Evolutionary conservation across 768 basidiomycete species (phyloP), one percentile per base, ranked within the genome.

Genomic region (Tylopilus vinaceipallidus): DNA sequence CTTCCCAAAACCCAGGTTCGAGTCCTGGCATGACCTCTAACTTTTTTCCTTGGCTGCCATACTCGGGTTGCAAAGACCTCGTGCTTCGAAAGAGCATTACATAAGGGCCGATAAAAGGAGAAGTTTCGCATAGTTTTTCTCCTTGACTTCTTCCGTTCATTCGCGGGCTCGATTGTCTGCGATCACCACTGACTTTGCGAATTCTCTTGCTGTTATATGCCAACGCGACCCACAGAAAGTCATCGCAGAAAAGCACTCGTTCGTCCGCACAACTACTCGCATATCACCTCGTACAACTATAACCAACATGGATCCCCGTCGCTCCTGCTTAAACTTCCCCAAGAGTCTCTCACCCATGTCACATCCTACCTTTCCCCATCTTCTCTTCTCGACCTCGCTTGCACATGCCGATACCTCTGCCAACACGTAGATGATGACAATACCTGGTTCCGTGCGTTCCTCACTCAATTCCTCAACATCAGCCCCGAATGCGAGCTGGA

Each of bases 391-490:
- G 68, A 76, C 2, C 79, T 93, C 56, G 74, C 75, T 19, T 62
- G 68, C 56, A 80, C 83, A 51, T 77, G 75, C 67, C 70, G 64
- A 40, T 62, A 60, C 50, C 73, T 90, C 48, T 73, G 76, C 62
- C 71, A 76, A 54, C 88, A 90, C 75, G 71, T 90, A 75, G 77
- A 77, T 47, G 77, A 88, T 58, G 90, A 93, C 52, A 83, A 80
- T 60, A 91, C 87, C 30, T 93, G 90, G 90, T 75, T 79, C 43
- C 73, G 81, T 19, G 90, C 91, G 24, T 89, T 88, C 66, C 71
- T 82, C 53, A 78, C 73, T 45, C 83, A 84, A 63, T 83, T 82
- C 61, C 64, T 90, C 37, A 82, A 79, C 42, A 77, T 90, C 45
- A 68, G 74, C 9, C 88, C 88, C 16, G 86, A 91, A 66, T 67